Evolutionary conservation across 805 yeast genomes (phyloP), one percentile per base, ranked within the genome.

Genomic region (Candida qinlingensis): DNA sequence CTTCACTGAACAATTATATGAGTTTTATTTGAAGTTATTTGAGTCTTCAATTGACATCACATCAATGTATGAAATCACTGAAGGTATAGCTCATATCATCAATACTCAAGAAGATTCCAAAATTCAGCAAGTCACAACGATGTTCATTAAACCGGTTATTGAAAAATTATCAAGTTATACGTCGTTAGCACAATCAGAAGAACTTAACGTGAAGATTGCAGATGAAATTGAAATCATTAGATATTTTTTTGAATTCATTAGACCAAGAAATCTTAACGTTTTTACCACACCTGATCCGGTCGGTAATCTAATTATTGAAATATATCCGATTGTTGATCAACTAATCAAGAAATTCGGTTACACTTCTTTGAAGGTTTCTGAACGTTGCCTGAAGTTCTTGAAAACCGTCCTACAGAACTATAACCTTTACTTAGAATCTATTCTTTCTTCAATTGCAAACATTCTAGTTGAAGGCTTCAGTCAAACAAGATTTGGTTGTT

Each of bases 1-100:
- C 42, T 87, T 77, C 62, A 70, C 89, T 55, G 88, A 81, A 47
- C 96, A 89, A 63, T 72, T 94, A 48, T 81, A 83, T 56, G 74
- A 79, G 54, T 81, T 94, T 51, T 92, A 89, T 66, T 77, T 78
- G 45, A 73, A 72, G 50, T 72, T 84, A 30, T 42, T 59, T 29
- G 64, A 64, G 31, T 69, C 71, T 36, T 62, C 71, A 30, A 68
- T 90, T 37, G 96, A 87, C 58, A 64, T 78, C 30, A 81, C 80
- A 45, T 83, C 96, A 1, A 69, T 85, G 38, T 81, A 80, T 61
- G 96, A 91, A 61, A 77, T 91, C 43, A 81, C 91, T 13, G 96
- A 91, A 64, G 99, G 98, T 36, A 74, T 94, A 51, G 91, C 95
- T 5, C 87, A 89, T 54, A 85, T 94, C 39, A 74, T 94, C 44